Percentiles rank a stretch among this genome's conserved stretches.
Conservation (phyloP, 2,329 filamentous ascomycete species). For the Fusarium clavum region DNA sequence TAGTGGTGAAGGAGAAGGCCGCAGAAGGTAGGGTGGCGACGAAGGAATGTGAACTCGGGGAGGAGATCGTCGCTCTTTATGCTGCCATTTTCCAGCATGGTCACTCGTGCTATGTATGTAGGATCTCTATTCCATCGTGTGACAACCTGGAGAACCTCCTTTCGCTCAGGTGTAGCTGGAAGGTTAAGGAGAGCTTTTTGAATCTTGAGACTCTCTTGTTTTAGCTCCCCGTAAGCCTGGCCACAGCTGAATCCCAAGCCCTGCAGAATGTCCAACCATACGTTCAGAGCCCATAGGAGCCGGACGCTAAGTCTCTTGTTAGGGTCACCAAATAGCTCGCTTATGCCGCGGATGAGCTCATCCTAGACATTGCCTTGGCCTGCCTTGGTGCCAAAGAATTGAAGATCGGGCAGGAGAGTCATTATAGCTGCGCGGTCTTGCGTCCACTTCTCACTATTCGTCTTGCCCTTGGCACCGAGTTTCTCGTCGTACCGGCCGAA, state of each 20-base stretch:
- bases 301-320: constrained; percentile 10
- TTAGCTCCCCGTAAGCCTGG: constrained; percentile 4
- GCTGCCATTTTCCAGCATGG: background rate
- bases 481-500: constrained; percentile 37
- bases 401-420: constrained; percentile 23
- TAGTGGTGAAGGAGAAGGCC: constrained; percentile 37
- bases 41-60: constrained; percentile 30
- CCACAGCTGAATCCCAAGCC: background rate
- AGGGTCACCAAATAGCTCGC: background rate
- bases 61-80: background rate
- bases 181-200: constrained; percentile 30
- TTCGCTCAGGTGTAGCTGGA: background rate
- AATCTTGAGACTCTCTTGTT: constrained; percentile 28
- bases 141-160: constrained; percentile 4
- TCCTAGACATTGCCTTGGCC: constrained; percentile 26
- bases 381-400: constrained; percentile 13
- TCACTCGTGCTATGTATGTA: constrained; percentile 4
- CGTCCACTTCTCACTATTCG: constrained; percentile 11
- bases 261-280: constrained; percentile 39
- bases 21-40: constrained; percentile 39
- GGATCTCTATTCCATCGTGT: constrained; percentile 32
- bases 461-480: background rate
- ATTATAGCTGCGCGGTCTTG: constrained; percentile 29
- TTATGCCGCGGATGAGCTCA: constrained; percentile 33
- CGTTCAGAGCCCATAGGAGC: constrained; percentile 31